These are phyloP conservation scores for Echium plantagineum DNA, from an alignment of 257 asterid genomes.

Conservation along the genomic window DNA sequence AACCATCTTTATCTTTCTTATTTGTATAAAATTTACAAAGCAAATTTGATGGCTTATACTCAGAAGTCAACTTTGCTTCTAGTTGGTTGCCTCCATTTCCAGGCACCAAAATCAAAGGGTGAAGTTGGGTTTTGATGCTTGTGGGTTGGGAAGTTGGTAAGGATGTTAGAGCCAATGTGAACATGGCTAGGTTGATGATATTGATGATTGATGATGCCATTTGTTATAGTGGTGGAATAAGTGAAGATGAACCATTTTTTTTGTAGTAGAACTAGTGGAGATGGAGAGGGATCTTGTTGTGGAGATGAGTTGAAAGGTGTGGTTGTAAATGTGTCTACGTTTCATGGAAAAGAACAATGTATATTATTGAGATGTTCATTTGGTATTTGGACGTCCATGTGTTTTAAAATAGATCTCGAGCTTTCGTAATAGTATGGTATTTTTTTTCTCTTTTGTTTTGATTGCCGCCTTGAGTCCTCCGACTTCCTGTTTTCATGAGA, in stretches of 20 bases:
- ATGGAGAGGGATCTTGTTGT: not conserved
- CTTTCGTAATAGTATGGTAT: too few species aligned
- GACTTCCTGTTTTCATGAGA: too few species aligned
- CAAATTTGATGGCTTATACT: slow-evolving; percentile 59
- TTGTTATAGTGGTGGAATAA: not conserved
- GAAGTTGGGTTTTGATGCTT: slow-evolving; percentile 10
- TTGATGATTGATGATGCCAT: slow-evolving; percentile 1
- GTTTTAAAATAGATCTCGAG: too few species aligned
- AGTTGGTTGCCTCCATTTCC: slow-evolving; percentile 92
- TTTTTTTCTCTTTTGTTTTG: too few species aligned
- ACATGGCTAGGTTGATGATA: slow-evolving; percentile 10
- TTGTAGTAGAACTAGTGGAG: not conserved
- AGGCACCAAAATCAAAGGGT: slow-evolving; percentile 64
- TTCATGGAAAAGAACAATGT: not conserved
- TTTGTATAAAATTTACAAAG: slow-evolving; percentile 49
- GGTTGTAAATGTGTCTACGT: not conserved
- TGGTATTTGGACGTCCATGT: too few species aligned
- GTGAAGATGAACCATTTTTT: not conserved
- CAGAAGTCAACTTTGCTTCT: slow-evolving; percentile 56
- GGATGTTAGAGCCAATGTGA: slow-evolving; percentile 24
- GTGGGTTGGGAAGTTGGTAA: slow-evolving; percentile 21
- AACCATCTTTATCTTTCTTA: slow-evolving; percentile 50
- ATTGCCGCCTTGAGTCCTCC: too few species aligned
- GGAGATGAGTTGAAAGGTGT: not conserved
- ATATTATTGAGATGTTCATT: too few species aligned